phyloP scores from a whole-genome alignment of 2,329 filamentous ascomycete species.

The Lojkania enalia region DNA sequence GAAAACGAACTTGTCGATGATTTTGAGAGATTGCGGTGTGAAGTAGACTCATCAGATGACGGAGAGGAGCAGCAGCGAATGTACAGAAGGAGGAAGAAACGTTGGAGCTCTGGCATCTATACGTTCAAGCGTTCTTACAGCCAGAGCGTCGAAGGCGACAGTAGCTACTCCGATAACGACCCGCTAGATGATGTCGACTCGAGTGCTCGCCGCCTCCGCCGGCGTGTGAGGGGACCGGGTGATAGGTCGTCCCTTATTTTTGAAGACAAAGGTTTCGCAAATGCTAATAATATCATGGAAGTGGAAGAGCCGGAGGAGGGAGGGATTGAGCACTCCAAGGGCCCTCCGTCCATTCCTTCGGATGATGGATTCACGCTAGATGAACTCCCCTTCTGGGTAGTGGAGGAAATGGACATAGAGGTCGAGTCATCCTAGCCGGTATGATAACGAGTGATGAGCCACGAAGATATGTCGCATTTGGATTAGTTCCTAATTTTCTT shows the following conservation, averaged over 20 bases:
- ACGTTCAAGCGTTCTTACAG: constrained; percentile 51
- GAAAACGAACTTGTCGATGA: constrained; percentile 34
- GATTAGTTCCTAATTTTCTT: no score
- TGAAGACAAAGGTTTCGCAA: constrained; percentile 44
- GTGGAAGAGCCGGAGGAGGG: constrained; percentile 44
- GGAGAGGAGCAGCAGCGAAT: constrained; percentile 33
- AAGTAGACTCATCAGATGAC: constrained; percentile 38
- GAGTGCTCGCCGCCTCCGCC: constrained; percentile 47
- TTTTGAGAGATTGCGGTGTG: constrained; percentile 42
- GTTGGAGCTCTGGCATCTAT: constrained; percentile 44
- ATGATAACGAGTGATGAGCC: constrained; percentile 1
- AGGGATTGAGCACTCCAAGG: constrained; percentile 32
- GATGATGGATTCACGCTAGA: constrained; percentile 45
- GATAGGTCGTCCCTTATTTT: constrained; percentile 44
- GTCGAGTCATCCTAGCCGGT: constrained; percentile 22
- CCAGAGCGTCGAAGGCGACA: constrained; percentile 50
- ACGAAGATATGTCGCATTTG: no score
- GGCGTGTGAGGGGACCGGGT: constrained; percentile 46
- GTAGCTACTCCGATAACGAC: constrained; percentile 48
- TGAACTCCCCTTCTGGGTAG: constrained; percentile 44
- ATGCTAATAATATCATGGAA: constrained; percentile 41
- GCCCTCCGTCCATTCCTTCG: constrained; percentile 43
- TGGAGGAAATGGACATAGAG: constrained; percentile 31
- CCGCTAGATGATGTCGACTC: constrained; percentile 45
- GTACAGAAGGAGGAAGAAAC: constrained; percentile 44